Conservation (phyloP, 2,329 filamentous ascomycete genomes). For the Colletotrichum noveboracense region DNA sequence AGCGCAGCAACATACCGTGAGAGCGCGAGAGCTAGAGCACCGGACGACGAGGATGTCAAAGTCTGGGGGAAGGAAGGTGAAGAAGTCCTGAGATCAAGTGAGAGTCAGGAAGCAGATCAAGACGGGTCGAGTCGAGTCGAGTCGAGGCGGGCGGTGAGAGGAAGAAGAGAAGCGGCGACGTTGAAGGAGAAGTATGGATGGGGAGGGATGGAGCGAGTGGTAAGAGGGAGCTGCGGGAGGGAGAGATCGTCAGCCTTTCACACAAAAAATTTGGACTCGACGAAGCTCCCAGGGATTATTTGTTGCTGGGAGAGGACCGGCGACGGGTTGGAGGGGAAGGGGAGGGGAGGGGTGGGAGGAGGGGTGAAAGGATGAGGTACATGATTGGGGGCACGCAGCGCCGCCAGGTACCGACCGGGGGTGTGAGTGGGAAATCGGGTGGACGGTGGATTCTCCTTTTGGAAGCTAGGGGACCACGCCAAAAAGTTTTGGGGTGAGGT, state of each 20-base stretch:
- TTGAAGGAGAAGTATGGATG: conserved; percentile 22
- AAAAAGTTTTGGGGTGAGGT: conserved; percentile 23
- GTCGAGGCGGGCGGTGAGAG: conserved; percentile 18
- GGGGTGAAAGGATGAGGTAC: conserved; percentile 16
- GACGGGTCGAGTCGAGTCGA: neutral
- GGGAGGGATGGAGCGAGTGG: conserved; percentile 18
- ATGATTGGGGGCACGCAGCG: conserved; percentile 6
- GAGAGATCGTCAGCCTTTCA: conserved; percentile 27
- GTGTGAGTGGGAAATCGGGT: conserved; percentile 1
- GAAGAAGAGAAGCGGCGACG: conserved; percentile 22
- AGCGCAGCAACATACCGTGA: conserved; percentile 12
- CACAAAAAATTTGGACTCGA: conserved; percentile 25
- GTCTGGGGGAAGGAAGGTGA: conserved; percentile 13
- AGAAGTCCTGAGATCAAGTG: conserved; percentile 21
- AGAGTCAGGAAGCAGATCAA: conserved; percentile 14
- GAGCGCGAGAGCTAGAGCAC: conserved; percentile 4
- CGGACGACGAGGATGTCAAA: conserved; percentile 19
- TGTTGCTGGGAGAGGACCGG: conserved; percentile 21
- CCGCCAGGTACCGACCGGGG: conserved; percentile 11
- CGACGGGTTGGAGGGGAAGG: neutral
- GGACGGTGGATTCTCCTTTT: conserved; percentile 14
- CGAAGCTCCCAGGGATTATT: conserved; percentile 22
- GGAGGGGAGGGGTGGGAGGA: conserved; percentile 6
- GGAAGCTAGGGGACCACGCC: conserved; percentile 22
- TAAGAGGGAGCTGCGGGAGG: conserved; percentile 20